Conservation (phyloP, 2,329 filamentous ascomycete species). For the Colletotrichum lupini region DNA sequence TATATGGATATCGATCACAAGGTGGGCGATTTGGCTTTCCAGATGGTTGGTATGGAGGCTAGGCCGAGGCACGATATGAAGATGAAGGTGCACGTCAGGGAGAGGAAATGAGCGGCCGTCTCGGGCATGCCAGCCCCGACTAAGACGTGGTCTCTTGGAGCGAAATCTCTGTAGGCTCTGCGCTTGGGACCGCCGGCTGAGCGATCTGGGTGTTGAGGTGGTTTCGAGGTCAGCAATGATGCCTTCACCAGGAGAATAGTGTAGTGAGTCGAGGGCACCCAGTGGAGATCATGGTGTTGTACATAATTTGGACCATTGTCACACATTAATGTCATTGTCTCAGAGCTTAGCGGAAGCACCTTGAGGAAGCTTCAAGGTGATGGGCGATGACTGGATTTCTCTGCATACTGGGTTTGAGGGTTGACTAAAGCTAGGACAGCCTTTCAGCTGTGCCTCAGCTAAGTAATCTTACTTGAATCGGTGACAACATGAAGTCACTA, state of each 20-base stretch:
- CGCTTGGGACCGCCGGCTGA: too few relatives aligned
- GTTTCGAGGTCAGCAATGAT: too few relatives aligned
- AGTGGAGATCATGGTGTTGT: neutral
- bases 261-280: neutral
- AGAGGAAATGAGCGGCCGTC: neutral
- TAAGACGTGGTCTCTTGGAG: neutral
- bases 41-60: conserved; percentile 35
- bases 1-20: conserved; percentile 41
- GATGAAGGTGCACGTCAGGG: conserved; percentile 27
- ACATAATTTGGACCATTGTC: neutral
- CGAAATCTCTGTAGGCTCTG: too few relatives aligned
- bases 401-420: neutral
- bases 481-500: too few relatives aligned
- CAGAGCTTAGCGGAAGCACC: neutral
- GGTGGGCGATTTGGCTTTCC: conserved; percentile 39
- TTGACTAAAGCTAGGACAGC: neutral
- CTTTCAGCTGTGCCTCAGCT: too few relatives aligned
- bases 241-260: too few relatives aligned
- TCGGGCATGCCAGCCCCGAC: neutral
- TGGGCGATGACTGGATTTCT: neutral
- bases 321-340: neutral
- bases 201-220: too few relatives aligned
- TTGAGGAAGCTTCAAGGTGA: neutral
- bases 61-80: conserved; percentile 31
- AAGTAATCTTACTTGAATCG: too few relatives aligned